A percentile compares a stretch with the other conserved stretches of the same genome.
These are phyloP conservation scores for Bipolaris oryzae DNA, from an alignment of 2,329 filamentous ascomycete species.

Conservation along the genomic window DNA sequence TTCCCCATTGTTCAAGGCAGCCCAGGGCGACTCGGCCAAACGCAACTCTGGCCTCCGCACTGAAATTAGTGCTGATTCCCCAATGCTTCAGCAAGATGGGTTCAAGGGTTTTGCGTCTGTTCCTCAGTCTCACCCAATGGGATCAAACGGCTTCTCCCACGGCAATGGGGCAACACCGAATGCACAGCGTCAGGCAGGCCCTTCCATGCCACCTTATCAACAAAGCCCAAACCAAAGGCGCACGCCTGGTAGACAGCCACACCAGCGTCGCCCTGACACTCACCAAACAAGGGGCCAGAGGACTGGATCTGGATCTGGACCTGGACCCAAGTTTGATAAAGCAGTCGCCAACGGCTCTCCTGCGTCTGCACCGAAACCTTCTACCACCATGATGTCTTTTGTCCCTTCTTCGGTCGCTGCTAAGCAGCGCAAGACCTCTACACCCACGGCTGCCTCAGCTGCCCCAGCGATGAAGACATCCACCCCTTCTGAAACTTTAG, in stretches of 20 bases:
- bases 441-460: slow-evolving; percentile 21
- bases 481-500: slow-evolving; percentile 27
- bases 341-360: slow-evolving; percentile 22
- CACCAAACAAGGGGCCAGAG: slow-evolving; percentile 23
- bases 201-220: slow-evolving; percentile 33
- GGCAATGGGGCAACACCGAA: slow-evolving; percentile 20
- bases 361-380: slow-evolving; percentile 27
- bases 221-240: slow-evolving; percentile 31
- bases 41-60: slow-evolving; percentile 54
- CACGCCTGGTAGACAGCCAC: slow-evolving; percentile 31
- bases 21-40: slow-evolving; percentile 50
- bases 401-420: slow-evolving; percentile 46
- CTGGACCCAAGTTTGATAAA: slow-evolving; percentile 13
- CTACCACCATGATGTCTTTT: slow-evolving; percentile 41
- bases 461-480: slow-evolving; percentile 24
- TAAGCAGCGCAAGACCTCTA: slow-evolving; percentile 35
- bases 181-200: slow-evolving; percentile 32
- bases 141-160: slow-evolving; percentile 27
- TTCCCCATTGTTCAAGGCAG: slow-evolving; percentile 57
- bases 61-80: slow-evolving; percentile 47
- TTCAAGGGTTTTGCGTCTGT: slow-evolving; percentile 36
- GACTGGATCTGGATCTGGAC: slow-evolving; percentile 12
- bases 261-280: slow-evolving; percentile 34
- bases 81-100: slow-evolving; percentile 28
- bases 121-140: slow-evolving; percentile 21